Evolutionary conservation across 75 land plant species (phyloP), one percentile per base, ranked within the genome.

Genomic region (Pinus tabuliformis): DNA sequence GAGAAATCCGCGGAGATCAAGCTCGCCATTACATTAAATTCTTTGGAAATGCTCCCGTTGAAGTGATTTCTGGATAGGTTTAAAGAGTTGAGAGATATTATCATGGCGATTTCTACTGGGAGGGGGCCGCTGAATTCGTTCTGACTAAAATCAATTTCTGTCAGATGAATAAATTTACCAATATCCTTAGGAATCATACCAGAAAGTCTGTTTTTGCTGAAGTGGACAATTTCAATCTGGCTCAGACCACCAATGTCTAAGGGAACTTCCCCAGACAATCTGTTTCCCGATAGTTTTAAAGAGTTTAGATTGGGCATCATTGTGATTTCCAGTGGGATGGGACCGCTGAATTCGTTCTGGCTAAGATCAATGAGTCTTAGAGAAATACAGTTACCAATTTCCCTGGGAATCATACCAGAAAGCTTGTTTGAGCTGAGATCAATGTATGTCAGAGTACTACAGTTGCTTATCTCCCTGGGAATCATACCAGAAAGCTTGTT

Each of bases 1-100:
- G 88, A 86, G 81, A 86, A 84, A 63, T 86, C 86, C 54, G 65
- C 68, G 5, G 75, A 30, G 17, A 79, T 74, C 54, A 86, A 56
- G 0, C 49, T 45, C 30, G 70, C 52, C 57, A 82, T 75, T 60
- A 12, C 15, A 49, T 26, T 56, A 45, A 85, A 58, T 56, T 75
- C 66, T 7, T 74, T n/a, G 20, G 87, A 39, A 85, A 30, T 82
- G 56, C 64, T 62, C 6, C 78, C 78, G 33, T 74, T 59, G 58
- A 85, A 56, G 30, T 72, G 62, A 54, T 85, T 82, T 52, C 70
- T 63, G 12, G 81, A 78, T 14, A 85, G 70, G 60, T 85, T 77
- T 5, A 86, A 62, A 57, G 56, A 74, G 37, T 70, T 39, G 4
- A 86, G 86, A 57, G 57, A 73, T 14, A 59, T 73, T 18, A 80